Conservation (phyloP, 352 stramenopile species). For the Globisporangium carolinianum region DNA sequence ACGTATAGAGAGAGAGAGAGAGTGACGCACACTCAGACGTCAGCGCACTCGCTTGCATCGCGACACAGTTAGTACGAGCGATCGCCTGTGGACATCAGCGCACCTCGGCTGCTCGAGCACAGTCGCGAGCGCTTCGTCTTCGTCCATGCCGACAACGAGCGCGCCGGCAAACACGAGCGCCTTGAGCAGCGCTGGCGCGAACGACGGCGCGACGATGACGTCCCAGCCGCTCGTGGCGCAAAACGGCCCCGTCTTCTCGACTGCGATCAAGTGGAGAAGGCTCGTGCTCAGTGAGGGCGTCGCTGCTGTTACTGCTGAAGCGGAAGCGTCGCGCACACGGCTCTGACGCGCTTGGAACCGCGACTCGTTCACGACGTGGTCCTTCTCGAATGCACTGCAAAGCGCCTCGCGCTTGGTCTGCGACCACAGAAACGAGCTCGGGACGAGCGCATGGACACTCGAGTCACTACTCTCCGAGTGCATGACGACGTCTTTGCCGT, state of each 20-base stretch:
- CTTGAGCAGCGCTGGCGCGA: constrained; percentile 48
- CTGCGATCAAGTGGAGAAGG: constrained; percentile 31
- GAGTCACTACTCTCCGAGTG: background rate
- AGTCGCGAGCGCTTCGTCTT: constrained; percentile 53
- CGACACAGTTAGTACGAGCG: no score
- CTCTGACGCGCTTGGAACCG: constrained; percentile 25
- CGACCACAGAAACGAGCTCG: constrained; percentile 58
- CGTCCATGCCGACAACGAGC: constrained; percentile 65
- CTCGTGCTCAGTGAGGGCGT: background rate
- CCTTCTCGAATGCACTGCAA: constrained; percentile 29
- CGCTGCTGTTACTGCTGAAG: background rate
- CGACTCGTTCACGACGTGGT: constrained; percentile 56
- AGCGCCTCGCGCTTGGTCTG: constrained; percentile 29
- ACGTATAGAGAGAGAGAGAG: background rate
- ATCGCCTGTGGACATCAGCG: background rate
- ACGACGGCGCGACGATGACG: constrained; percentile 37
- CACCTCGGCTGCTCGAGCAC: constrained; percentile 43
- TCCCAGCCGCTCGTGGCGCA: constrained; percentile 56
- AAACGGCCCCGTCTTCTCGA: constrained; percentile 37
- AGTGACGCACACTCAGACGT: background rate
- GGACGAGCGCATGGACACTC: constrained; percentile 4
- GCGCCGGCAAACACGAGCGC: constrained; percentile 52
- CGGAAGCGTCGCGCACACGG: background rate
- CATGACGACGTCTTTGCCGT: constrained; percentile 8
- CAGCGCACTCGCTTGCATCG: no score